These are phyloP conservation scores for Chamaenerion angustifolium DNA, from an alignment of 345 rosid genomes.

Conservation along the genomic window DNA sequence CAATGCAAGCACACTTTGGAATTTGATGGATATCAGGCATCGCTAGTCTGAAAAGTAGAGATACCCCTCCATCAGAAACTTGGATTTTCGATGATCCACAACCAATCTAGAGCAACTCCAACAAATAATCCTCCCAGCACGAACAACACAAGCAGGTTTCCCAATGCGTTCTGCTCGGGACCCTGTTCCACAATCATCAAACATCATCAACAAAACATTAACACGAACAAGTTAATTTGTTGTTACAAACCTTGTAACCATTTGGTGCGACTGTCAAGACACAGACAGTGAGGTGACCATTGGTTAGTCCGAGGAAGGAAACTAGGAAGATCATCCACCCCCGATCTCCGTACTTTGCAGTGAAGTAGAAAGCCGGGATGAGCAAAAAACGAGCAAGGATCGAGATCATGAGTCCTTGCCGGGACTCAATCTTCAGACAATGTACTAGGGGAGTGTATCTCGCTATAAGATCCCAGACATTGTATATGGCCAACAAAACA, in stretches of 20 bases:
- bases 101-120: constrained; percentile 67
- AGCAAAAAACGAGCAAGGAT: constrained; percentile 46
- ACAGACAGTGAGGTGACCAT: constrained; percentile 77
- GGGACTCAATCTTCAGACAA: constrained; percentile 49
- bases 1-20: no score
- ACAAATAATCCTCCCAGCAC: constrained; percentile 50
- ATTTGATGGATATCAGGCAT: no score
- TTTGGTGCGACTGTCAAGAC: constrained; percentile 69
- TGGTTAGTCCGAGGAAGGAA: constrained; percentile 57
- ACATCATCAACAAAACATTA: no score
- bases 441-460: constrained; percentile 50
- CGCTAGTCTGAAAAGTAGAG: no score
- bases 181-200: no score
- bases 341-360: constrained; percentile 68
- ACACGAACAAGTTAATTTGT: no score
- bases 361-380: constrained; percentile 77
- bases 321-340: constrained; percentile 84
- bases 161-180: constrained; percentile 85
- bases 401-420: constrained; percentile 38
- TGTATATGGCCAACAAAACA: constrained; percentile 54
- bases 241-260: constrained; percentile 88
- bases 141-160: constrained; percentile 63
- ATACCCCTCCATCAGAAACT: no score
- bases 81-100: constrained; percentile 65
- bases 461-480: constrained; percentile 49